Base-by-base conservation (phyloP, 106 monocot species). In the Phalaenopsis aphrodite region DNA sequence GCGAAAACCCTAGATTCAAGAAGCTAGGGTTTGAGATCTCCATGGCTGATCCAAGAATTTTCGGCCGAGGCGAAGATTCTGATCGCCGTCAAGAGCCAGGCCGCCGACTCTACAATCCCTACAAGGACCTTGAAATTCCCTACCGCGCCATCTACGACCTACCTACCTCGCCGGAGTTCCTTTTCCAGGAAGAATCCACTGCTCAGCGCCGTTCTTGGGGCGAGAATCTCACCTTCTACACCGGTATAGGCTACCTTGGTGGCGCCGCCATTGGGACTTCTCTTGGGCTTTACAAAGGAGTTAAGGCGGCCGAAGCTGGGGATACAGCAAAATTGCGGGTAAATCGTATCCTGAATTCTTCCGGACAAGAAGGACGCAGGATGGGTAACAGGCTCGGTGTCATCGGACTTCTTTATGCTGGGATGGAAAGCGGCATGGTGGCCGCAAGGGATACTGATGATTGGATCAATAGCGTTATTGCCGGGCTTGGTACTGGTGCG, bases 151-250 rank as follows among this genome's bases (percentile, higher is more conserved):
- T 89, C 55, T 88, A 94, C 84, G 85, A 89, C 55, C 83, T 94
- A 14, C 91, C 94, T n/a, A 91, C 87, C 65, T 84, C 94, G 8
- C 94, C 89, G 14, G 94, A 94, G 86, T 88, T 88, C 77, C 91
- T 94, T 73, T 94, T 94, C 83, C 87, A 89, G 78, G 94, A 94
- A 30, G 91, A 94, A 72, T 83, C 89, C 72, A 42, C 83, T 55
- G 79, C 83, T 21, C 86, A 89, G 77, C 85, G 84, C 75, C 91
- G 89, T 19, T 89, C 94, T 68, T 89, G 87, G 89, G 94, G 94
- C 4, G 94, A 94, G 83, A 89, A 91, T 77, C 87, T 94, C 81
- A 94, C 94, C 58, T 89, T 86, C 85, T 94, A 82, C 86, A 91
- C 91, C n/a, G 94, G 91, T 8, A 38, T 85, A 75, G 94, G 89